These are phyloP conservation scores for Podospora sp. DNA, from an alignment of 495 filamentous ascomycete species.

Conservation along the genomic window DNA sequence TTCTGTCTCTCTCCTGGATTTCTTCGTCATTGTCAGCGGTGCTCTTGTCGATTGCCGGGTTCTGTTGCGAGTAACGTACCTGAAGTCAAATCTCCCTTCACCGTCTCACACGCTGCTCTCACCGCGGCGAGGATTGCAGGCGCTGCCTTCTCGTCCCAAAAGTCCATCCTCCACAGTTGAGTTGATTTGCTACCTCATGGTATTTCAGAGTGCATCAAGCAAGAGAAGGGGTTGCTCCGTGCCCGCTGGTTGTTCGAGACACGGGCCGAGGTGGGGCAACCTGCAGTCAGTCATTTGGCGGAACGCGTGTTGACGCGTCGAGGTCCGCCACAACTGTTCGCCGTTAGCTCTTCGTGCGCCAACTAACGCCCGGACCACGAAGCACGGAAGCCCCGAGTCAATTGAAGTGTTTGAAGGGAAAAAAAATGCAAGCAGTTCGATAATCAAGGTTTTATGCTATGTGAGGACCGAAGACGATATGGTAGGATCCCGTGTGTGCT, in stretches of 20 bases:
- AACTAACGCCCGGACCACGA: too few species aligned
- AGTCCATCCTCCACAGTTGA: constrained; percentile 33
- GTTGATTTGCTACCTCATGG: not conserved
- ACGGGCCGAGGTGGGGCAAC: not conserved
- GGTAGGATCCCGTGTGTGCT: too few species aligned
- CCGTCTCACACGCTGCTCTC: constrained; percentile 40
- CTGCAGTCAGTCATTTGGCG: not conserved
- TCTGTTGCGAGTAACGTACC: constrained; percentile 31
- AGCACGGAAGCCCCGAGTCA: too few species aligned
- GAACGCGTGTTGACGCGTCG: not conserved
- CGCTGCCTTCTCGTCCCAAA: constrained; percentile 43
- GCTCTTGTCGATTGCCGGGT: not conserved
- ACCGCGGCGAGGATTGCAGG: constrained; percentile 46
- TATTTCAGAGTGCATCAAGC: not conserved
- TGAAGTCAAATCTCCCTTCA: constrained; percentile 39
- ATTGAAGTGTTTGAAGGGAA: too few species aligned
- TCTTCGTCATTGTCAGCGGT: constrained; percentile 25
- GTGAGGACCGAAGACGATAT: too few species aligned
- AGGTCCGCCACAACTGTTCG: not conserved
- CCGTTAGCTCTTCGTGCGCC: too few species aligned
- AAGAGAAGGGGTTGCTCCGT: not conserved
- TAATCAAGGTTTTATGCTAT: too few species aligned
- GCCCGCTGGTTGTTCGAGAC: not conserved
- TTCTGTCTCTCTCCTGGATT: constrained; percentile 22
- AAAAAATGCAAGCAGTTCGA: too few species aligned